Percentiles rank a stretch among this genome's conserved stretches.
phyloP scores from a whole-genome alignment of 371 early-diverging fungal genomes.

The Nosema muscidifuracis region DNA sequence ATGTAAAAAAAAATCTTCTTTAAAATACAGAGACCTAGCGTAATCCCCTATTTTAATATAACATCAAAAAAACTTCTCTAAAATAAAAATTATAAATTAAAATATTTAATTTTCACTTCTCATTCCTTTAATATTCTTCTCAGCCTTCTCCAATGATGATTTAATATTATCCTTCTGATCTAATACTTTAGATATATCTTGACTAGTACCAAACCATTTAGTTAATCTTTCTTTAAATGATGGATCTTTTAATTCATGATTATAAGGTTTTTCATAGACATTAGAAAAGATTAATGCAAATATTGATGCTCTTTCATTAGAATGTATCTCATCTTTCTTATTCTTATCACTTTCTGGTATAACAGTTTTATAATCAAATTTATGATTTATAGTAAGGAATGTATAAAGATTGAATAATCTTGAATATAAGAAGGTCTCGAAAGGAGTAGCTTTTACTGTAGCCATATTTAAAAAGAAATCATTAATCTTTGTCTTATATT shows the following conservation, averaged over 20 bases:
- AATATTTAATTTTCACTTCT: neutral
- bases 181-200: neutral
- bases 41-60: neutral
- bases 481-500: neutral
- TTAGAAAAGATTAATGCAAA: constrained; percentile 7
- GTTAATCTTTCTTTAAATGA: neutral
- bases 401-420: constrained; percentile 9
- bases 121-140: neutral
- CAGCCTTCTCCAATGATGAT: neutral
- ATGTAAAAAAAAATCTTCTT: no score
- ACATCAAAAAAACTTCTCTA: neutral
- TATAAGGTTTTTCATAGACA: neutral
- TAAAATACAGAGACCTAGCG: no score
- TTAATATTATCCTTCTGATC: neutral
- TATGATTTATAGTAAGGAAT: constrained; percentile 3
- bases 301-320: neutral
- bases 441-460: neutral
- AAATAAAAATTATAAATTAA: neutral
- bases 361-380: neutral
- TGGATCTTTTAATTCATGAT: neutral
- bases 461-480: constrained; percentile 8
- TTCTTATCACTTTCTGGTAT: neutral
- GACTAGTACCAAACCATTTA: neutral
- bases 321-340: neutral
- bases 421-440: constrained; percentile 3